phyloP scores from a whole-genome alignment of 208 protist species.

The Wallacemonas collosoma region DNA sequence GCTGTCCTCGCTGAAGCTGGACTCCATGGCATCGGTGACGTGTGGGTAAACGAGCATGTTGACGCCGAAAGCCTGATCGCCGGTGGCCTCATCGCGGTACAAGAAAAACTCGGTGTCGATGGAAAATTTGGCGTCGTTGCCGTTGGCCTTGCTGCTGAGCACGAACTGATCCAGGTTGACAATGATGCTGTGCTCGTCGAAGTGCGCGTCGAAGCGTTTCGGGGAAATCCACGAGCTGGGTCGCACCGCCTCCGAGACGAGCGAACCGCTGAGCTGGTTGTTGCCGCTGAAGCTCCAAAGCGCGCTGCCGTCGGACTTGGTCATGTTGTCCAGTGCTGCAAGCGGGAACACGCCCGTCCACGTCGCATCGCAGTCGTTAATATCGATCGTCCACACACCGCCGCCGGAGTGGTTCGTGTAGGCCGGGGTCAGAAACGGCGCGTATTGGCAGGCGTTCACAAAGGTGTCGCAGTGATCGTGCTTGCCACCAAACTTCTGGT shows the following conservation, averaged over 20 bases:
- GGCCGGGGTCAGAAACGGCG: slow-evolving; percentile 75
- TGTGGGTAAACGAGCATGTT: slow-evolving; percentile 80
- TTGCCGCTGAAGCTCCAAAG: slow-evolving; percentile 60
- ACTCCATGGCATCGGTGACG: slow-evolving; percentile 53
- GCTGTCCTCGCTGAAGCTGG: slow-evolving; percentile 65
- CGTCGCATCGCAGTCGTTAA: slow-evolving; percentile 81
- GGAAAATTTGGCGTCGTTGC: slow-evolving; percentile 33
- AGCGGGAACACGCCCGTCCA: slow-evolving; percentile 79
- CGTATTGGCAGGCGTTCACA: slow-evolving; percentile 70
- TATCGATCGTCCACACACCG: slow-evolving; percentile 62
- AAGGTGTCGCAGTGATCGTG: slow-evolving; percentile 81
- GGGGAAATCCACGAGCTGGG: slow-evolving; percentile 66
- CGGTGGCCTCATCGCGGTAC: slow-evolving; percentile 42
- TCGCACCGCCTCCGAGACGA: slow-evolving; percentile 71
- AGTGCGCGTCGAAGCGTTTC: slow-evolving; percentile 45
- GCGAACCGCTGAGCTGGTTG: slow-evolving; percentile 56
- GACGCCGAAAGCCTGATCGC: slow-evolving; percentile 76
- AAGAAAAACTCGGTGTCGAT: slow-evolving; percentile 79
- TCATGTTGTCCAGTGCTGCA: slow-evolving; percentile 40
- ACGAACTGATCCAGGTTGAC: slow-evolving; percentile 69
- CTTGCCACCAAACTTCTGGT: slow-evolving; percentile 90
- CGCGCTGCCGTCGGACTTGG: slow-evolving; percentile 35
- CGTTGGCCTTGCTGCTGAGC: slow-evolving; percentile 36
- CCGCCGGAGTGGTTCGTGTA: slow-evolving; percentile 31
- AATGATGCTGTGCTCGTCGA: slow-evolving; percentile 55